Conservation (phyloP, 192 early-diverging fungal species). For the Coemansia sp. region DNA sequence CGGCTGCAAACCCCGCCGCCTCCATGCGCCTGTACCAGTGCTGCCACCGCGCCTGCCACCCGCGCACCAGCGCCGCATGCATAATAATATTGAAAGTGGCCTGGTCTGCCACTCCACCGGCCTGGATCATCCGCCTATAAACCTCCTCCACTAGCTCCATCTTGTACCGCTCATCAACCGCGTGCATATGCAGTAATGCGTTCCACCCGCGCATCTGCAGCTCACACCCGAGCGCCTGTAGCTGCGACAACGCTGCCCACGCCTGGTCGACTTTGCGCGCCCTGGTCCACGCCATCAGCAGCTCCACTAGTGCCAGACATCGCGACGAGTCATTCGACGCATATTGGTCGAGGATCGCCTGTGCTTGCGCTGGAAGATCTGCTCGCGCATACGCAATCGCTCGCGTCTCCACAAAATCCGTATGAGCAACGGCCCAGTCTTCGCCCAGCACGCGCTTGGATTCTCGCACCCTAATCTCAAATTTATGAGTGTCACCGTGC, state of each 20-base stretch:
- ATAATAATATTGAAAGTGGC: slow-evolving; percentile 44
- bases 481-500: slow-evolving; percentile 27
- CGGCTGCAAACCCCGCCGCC: slow-evolving; percentile 16
- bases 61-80: slow-evolving; percentile 40
- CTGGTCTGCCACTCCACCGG: slow-evolving; percentile 17
- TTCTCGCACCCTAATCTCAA: background rate
- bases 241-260: slow-evolving; percentile 22
- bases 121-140: slow-evolving; percentile 22
- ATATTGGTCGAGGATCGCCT: background rate
- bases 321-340: background rate
- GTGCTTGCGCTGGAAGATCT: slow-evolving; percentile 30
- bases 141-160: slow-evolving; percentile 31
- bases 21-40: slow-evolving; percentile 34
- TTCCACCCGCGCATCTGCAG: slow-evolving; percentile 37
- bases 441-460: background rate
- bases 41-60: slow-evolving; percentile 23
- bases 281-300: slow-evolving; percentile 41
- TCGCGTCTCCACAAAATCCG: slow-evolving; percentile 19
- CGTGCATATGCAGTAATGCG: slow-evolving; percentile 40
- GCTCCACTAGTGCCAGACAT: background rate
- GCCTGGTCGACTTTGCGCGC: slow-evolving; percentile 16
- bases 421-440: slow-evolving; percentile 3
- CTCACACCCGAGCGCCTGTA: slow-evolving; percentile 26
- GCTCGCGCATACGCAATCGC: slow-evolving; percentile 29
- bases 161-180: slow-evolving; percentile 41